A percentile compares a stretch with the other conserved stretches of the same genome.
These are phyloP conservation scores for Penicillium sumatraense DNA, from an alignment of 2,329 filamentous ascomycete species.

Conservation along the genomic window DNA sequence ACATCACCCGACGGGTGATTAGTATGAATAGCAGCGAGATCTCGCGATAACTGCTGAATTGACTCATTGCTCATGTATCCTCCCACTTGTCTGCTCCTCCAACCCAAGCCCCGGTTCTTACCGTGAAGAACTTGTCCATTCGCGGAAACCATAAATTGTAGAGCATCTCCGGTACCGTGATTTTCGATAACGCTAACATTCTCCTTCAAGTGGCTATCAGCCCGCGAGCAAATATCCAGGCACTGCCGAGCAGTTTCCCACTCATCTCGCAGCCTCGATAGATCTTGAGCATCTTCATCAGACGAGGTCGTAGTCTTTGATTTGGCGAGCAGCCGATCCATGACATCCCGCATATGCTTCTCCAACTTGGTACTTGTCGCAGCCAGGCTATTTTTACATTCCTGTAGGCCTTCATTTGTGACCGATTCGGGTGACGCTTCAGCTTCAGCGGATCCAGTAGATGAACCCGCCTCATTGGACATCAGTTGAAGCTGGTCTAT, in stretches of 20 bases:
- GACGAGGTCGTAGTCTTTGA: slow-evolving; percentile 31
- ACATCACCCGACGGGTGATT: slow-evolving; percentile 16
- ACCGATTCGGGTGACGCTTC: slow-evolving; percentile 32
- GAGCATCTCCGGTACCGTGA: slow-evolving; percentile 38
- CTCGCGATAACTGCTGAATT: slow-evolving; percentile 37
- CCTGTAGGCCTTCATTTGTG: slow-evolving; percentile 38
- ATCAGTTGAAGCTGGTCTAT: slow-evolving; percentile 34
- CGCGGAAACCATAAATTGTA: slow-evolving; percentile 46
- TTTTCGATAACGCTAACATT: slow-evolving; percentile 41
- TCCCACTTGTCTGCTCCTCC: slow-evolving; percentile 41
- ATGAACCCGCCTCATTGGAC: slow-evolving; percentile 18
- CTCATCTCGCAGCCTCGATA: slow-evolving; percentile 40
- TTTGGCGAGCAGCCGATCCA: slow-evolving; percentile 37
- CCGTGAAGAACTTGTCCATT: slow-evolving; percentile 39
- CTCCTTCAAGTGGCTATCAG: slow-evolving; percentile 31
- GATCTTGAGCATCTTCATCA: slow-evolving; percentile 35
- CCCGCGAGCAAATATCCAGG: slow-evolving; percentile 40
- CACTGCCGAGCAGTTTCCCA: slow-evolving; percentile 42
- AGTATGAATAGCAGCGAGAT: slow-evolving; percentile 31
- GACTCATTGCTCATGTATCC: slow-evolving; percentile 36
- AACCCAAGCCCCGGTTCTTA: slow-evolving; percentile 35
- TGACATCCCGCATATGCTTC: slow-evolving; percentile 35
- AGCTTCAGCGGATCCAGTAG: slow-evolving; percentile 12
- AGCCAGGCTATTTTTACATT: slow-evolving; percentile 40
- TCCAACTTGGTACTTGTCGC: slow-evolving; percentile 35